These are phyloP conservation scores for Stylosanthes scabra DNA, from an alignment of 331 rosid species.

Conservation along the genomic window DNA sequence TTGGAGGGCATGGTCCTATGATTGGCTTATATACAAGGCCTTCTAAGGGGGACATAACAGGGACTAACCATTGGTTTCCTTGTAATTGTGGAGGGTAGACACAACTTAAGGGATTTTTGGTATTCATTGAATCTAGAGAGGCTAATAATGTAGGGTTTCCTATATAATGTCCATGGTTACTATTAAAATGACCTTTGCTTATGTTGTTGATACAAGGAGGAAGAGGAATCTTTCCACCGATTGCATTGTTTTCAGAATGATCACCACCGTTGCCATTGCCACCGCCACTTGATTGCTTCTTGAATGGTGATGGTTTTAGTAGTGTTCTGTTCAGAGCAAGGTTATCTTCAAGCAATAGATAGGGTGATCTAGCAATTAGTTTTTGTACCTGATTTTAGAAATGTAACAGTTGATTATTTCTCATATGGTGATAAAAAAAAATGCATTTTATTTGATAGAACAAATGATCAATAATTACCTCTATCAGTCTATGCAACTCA, in stretches of 20 bases:
- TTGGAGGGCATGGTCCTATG: constrained; percentile 64
- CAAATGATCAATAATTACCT: constrained; percentile 50
- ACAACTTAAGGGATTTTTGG: constrained; percentile 49
- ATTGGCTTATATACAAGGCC: constrained; percentile 76
- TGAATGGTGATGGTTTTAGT: background rate
- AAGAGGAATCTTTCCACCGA: constrained; percentile 50
- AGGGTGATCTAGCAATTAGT: constrained; percentile 66
- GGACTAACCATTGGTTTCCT: constrained; percentile 84
- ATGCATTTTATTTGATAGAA: background rate
- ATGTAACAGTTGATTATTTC: constrained; percentile 17
- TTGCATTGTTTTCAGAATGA: constrained; percentile 30
- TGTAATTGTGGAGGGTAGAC: constrained; percentile 48
- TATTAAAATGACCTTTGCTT: constrained; percentile 44
- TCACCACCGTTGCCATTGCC: too few relatives aligned
- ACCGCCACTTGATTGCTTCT: too few relatives aligned
- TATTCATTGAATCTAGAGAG: constrained; percentile 47
- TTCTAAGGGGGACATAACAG: constrained; percentile 81
- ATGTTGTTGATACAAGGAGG: constrained; percentile 57
- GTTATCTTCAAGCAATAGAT: constrained; percentile 47
- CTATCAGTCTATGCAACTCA: constrained; percentile 83
- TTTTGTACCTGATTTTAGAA: constrained; percentile 71
- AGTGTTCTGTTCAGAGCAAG: constrained; percentile 42
- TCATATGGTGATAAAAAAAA: constrained; percentile 1
- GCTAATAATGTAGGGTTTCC: constrained; percentile 46
- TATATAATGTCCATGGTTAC: constrained; percentile 38